Evolutionary conservation across 306 rosid genomes (phyloP), one percentile per base, ranked within the genome.

Genomic region (Cicer bijugum): DNA sequence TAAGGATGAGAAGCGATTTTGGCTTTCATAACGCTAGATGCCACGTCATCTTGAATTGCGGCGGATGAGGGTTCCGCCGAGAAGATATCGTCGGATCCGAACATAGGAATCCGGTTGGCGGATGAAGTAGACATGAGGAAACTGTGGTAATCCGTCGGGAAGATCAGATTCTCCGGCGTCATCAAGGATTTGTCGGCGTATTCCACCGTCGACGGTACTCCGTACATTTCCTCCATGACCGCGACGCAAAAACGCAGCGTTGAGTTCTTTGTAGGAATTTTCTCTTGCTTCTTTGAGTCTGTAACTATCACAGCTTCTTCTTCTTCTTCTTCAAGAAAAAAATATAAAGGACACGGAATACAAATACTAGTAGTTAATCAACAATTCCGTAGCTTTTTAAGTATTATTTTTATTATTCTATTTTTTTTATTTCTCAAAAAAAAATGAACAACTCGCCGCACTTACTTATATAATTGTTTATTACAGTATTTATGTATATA

Each of bases 131-230:
- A 86, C 17, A 85, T 80, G 9, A 88, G 80, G 6, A 83, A 78
- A 59, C 68, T 84, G 82, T 85, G 89, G 84, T 91, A 91, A 66
- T 95, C 96, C 10, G 84, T 12, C 5, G 97, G 97, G 1, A 91
- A 82, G 67, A 90, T 85, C 84, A 88, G 96, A 85, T 88, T 88
- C 74, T 92, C 99, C 80, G 97, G 97, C 57, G 92, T 79, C 92
- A 91, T 87, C 72, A 91, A 62, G 1, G 89, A 84, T 67, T 80
- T 83, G 48, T 90, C 97, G 2, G 88, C 85, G 75, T 84, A 94
- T 20, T 91, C 97, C 70, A 11, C 72, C 67, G 84, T 73, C 5
- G 91, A 70, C 28, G 88, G 85, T 7, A 84, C 68, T 1, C 93
- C 97, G 88, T 95, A 95, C 88, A 86, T 86, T 85, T 87, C 90